Evolutionary conservation across 1,284 basidiomycete genomes (phyloP).

Genomic region (Heterobasidion parviporum): DNA sequence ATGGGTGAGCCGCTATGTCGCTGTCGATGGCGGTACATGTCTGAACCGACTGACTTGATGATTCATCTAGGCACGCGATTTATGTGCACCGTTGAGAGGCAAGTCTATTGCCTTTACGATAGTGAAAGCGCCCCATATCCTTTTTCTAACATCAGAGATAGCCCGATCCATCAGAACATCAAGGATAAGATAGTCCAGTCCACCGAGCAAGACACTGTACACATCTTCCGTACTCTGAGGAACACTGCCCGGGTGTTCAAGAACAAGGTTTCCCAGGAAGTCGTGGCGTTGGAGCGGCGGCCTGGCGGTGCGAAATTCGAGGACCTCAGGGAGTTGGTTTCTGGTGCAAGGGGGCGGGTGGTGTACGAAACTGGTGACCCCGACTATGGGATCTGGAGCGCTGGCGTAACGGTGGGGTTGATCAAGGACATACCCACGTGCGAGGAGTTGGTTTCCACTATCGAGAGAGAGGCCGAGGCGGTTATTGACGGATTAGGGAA

Average conservation of each 20-base stretch:
- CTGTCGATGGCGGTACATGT: not conserved
- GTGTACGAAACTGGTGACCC: conserved; percentile 85
- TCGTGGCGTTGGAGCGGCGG: conserved; percentile 73
- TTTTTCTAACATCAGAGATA: conserved; percentile 22
- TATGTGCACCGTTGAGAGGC: conserved; percentile 78
- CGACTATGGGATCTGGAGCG: conserved; percentile 85
- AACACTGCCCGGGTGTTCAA: conserved; percentile 90
- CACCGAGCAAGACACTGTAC: conserved; percentile 75
- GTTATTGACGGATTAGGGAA: conserved; percentile 49
- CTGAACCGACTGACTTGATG: not conserved
- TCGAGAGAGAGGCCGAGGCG: conserved; percentile 76
- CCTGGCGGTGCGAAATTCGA: conserved; percentile 86
- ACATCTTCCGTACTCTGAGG: conserved; percentile 84
- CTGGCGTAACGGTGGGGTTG: conserved; percentile 73
- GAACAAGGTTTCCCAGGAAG: conserved; percentile 75
- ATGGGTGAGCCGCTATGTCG: conserved; percentile 51
- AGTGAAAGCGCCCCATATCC: not conserved
- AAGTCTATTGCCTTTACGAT: conserved; percentile 4
- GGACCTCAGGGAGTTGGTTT: conserved; percentile 77
- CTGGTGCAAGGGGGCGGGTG: conserved; percentile 66
- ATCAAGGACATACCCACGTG: conserved; percentile 87
- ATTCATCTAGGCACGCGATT: conserved; percentile 63
- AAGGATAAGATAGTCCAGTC: conserved; percentile 85
- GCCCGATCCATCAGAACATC: conserved; percentile 85
- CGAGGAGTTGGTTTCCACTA: conserved; percentile 59